phyloP scores from a whole-genome alignment of 2,329 filamentous ascomycete genomes.

The Hypomyces rosellus region DNA sequence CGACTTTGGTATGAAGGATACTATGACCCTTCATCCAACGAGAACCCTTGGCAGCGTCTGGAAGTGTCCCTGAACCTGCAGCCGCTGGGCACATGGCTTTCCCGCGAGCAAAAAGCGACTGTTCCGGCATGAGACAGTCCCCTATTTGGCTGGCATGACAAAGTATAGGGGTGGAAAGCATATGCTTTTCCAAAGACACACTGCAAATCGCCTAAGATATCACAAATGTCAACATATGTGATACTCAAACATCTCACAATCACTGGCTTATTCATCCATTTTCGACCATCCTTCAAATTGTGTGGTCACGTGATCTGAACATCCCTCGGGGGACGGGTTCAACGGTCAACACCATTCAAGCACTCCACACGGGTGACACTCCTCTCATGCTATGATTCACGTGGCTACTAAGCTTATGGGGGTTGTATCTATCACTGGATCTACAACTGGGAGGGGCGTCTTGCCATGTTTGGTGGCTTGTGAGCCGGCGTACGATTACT shows the following conservation, averaged over 20 bases:
- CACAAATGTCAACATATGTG: no score
- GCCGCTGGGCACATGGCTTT: conserved; percentile 40
- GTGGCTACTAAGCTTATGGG: neutral
- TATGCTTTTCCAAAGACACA: no score
- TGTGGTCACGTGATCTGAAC: neutral
- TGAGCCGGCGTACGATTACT: no score
- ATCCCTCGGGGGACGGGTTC: neutral
- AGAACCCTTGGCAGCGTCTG: conserved; percentile 64
- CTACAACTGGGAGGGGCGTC: no score
- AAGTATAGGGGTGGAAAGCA: no score
- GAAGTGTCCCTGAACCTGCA: conserved; percentile 42
- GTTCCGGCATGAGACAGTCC: neutral
- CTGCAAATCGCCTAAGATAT: no score
- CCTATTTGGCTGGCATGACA: no score
- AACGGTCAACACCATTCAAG: neutral
- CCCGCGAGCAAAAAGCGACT: conserved; percentile 6
- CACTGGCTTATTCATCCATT: no score
- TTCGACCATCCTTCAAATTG: no score
- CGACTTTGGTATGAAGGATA: conserved; percentile 58
- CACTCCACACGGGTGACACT: neutral
- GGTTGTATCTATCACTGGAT: no score
- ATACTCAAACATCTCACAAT: no score
- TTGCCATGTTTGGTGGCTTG: no score
- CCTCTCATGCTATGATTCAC: conserved; percentile 13
- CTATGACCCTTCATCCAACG: conserved; percentile 62